phyloP scores from a whole-genome alignment of 2,329 filamentous ascomycete genomes.

The Aspergillus luchuensis region DNA sequence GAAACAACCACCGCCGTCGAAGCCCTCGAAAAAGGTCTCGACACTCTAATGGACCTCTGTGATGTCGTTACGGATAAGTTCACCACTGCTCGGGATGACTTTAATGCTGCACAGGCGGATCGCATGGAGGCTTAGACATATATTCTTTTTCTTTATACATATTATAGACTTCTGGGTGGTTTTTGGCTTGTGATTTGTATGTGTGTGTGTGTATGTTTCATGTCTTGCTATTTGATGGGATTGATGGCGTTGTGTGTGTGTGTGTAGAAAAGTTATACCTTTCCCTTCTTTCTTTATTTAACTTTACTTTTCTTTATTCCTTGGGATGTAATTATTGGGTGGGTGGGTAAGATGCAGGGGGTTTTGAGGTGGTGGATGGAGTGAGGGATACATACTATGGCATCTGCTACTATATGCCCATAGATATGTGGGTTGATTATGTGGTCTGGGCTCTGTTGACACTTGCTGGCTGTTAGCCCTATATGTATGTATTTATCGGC shows the following conservation, averaged over 20 bases:
- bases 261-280: conserved; percentile 17
- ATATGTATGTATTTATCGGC: too few species aligned
- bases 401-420: too few species aligned
- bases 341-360: neutral
- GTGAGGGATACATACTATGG: too few species aligned
- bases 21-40: conserved; percentile 85
- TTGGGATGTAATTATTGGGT: neutral
- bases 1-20: conserved; percentile 78
- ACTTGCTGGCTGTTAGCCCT: too few species aligned
- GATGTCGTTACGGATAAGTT: conserved; percentile 95
- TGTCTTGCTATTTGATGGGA: conserved; percentile 24
- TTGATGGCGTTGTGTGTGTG: conserved; percentile 3
- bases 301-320: neutral
- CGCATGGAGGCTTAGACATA: conserved; percentile 34
- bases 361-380: too few species aligned
- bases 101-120: conserved; percentile 46
- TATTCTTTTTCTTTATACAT: conserved; percentile 15
- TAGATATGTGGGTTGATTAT: too few species aligned
- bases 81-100: conserved; percentile 65
- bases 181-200: conserved; percentile 6
- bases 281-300: neutral
- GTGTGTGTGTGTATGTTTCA: conserved; percentile 13
- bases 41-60: conserved; percentile 86
- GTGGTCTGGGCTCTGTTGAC: too few species aligned
- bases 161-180: conserved; percentile 17